Evolutionary conservation across 441 rosid genomes (phyloP), one percentile per base, ranked within the genome.

Genomic region (Erysimum cheiri): DNA sequence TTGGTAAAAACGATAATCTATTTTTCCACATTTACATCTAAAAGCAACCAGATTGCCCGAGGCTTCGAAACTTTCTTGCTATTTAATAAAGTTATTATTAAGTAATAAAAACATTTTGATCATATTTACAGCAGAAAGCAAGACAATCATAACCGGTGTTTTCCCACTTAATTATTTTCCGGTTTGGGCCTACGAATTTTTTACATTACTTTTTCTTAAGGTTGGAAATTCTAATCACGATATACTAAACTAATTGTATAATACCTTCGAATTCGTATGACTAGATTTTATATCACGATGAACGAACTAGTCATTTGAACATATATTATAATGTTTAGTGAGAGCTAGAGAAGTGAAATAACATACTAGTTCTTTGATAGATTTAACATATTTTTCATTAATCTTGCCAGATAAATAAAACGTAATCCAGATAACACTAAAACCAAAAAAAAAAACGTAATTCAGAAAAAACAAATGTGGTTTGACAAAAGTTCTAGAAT

Each of bases 61-160:
- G n/a, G n/a, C n/a, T n/a, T n/a, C n/a, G n/a, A n/a, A n/a, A n/a
- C n/a, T 67, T 67, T 1, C 1, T 29, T 52, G 48, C 13, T 59
- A 59, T 40, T 60, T 43, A 41, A 13, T 41, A 40, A 40, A 41
- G n/a, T 57, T 12, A 67, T 55, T 5, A 13, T 43, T n/a, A 56
- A 6, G 1, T 49, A 14, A 9, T 14, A 8, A 44, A 35, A 22
- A 39, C 29, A 6, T 53, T 37, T 37, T 36, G 44, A 59, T 59
- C 59, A 69, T 69, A 58, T 36, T 35, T 47, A 36, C 49, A 36
- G 73, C 73, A 69, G 59, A 69, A 69, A 48, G 73, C 59, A 48
- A 5, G 40, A 48, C 31, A 69, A 28, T 48, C 58, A 69, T 35
- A 47, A 6, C 65, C 19, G 9, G 64, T 46, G 7, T 24, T 46